phyloP scores from a whole-genome alignment of 768 basidiomycete species.

The Epithele typhae region DNA sequence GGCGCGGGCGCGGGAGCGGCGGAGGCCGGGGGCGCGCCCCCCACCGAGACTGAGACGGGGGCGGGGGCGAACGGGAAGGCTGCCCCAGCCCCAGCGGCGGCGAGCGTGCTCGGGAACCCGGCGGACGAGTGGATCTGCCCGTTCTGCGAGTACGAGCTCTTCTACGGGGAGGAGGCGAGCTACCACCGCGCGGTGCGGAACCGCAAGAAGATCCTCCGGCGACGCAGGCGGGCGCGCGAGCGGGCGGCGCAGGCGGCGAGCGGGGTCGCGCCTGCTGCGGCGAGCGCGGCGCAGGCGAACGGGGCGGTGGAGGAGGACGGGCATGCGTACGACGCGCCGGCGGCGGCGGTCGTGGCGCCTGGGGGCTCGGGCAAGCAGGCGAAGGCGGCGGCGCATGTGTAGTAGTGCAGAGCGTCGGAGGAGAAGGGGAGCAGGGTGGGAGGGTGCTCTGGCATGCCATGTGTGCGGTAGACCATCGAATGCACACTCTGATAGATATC shows the following conservation, averaged over 20 bases:
- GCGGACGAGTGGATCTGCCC: conserved; percentile 92
- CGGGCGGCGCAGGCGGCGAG: conserved; percentile 55
- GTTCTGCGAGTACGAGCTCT: conserved; percentile 89
- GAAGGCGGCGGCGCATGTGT: no score
- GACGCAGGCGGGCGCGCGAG: conserved; percentile 69
- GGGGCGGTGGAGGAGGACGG: conserved; percentile 28
- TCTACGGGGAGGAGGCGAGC: conserved; percentile 77
- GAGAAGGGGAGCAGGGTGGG: conserved; percentile 15
- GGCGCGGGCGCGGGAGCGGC: background rate
- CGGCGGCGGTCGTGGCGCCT: conserved; percentile 24
- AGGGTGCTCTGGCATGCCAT: no score
- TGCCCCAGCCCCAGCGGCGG: conserved; percentile 20
- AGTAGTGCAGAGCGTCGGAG: no score
- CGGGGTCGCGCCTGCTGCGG: conserved; percentile 23
- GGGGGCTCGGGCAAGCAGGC: conserved; percentile 22
- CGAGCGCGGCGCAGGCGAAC: conserved; percentile 24
- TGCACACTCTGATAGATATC: no score
- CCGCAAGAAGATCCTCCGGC: conserved; percentile 73
- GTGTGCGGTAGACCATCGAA: no score
- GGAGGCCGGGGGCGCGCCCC: background rate
- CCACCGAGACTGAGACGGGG: no score
- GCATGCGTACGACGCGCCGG: conserved; percentile 19
- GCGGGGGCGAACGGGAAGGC: background rate
- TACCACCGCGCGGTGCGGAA: conserved; percentile 64
- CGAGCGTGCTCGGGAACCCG: conserved; percentile 44